Evolutionary conservation across 2,329 filamentous ascomycete species (phyloP), one percentile per base, ranked within the genome.

Genomic region (Domatiomyces catenatus): DNA sequence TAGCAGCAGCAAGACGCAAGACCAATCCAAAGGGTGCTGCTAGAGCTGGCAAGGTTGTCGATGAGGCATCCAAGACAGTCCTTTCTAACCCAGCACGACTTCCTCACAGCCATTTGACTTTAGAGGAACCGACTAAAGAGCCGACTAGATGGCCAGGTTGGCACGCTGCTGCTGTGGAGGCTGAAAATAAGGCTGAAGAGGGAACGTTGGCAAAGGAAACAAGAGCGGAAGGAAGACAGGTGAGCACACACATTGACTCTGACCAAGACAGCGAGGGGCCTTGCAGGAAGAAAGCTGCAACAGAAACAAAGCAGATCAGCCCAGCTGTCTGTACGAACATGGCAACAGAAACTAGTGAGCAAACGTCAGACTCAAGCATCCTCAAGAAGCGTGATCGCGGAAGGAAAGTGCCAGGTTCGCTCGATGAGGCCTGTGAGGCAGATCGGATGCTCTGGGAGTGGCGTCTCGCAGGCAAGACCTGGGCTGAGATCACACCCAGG

Each of bases 391-490:
- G 10, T 8, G 26, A 26, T 6, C 43, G 22, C 47, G 45, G 42
- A 22, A 46, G 5, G n/a, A 22, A 18, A 4, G 28, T 46, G 32
- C 53, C 49, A 19, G 36, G 44, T 8, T 42, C 32, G 24, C 24
- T 48, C 26, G 46, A 44, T 2, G 39, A 51, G 10, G 49, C 48
- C 19, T 17, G 22, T 7, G 32, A 36, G 36, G 50, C 49, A 10
- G 51, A 54, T 28, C 42, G 44, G 7, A 52, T 54, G 54, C 8
- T 55, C 28, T 52, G 48, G 49, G 12, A 43, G 15, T 50, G 45
- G 52, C 46, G 43, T 24, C 3, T 48, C 15, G 36, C 28, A 15
- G 46, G 54, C 26, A 50, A 48, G 36, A 17, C 36, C 19, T 54
- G 50, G 42, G 18, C n/a, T 18, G 50, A 47, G 12, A 52, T 54